These are phyloP conservation scores for Vigna reflexopilosa DNA, from an alignment of 306 rosid genomes.

Conservation along the genomic window DNA sequence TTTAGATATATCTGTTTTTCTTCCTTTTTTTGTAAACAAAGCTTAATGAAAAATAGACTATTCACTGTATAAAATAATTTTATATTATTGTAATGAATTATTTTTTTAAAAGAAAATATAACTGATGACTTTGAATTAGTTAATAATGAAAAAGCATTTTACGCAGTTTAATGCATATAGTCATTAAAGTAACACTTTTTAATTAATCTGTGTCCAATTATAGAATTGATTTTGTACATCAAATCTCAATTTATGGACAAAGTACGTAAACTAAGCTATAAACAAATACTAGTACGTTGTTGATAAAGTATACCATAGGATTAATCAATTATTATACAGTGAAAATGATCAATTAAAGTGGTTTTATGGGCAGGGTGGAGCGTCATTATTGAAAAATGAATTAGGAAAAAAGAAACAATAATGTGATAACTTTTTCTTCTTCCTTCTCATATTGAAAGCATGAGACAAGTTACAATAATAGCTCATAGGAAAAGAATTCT, in stretches of 20 bases:
- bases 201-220: not conserved
- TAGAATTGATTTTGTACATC: not conserved
- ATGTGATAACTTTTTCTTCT: conserved; percentile 1
- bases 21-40: too few relatives aligned
- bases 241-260: not conserved
- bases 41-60: too few relatives aligned
- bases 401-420: not conserved
- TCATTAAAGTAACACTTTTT: too few relatives aligned
- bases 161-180: too few relatives aligned
- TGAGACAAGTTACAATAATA: conserved; percentile 39
- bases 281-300: not conserved
- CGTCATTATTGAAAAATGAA: conserved; percentile 35
- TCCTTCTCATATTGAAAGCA: too few relatives aligned
- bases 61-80: too few relatives aligned
- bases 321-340: not conserved
- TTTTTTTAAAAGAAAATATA: too few relatives aligned
- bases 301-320: not conserved
- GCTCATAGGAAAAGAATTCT: conserved; percentile 13
- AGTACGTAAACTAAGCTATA: not conserved
- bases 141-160: too few relatives aligned
- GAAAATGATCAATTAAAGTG: conserved; percentile 11
- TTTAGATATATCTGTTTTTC: not conserved
- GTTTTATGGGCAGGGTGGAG: not conserved
- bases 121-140: too few relatives aligned
- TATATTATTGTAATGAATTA: too few relatives aligned